A percentile compares a stretch with the other conserved stretches of the same genome.
Evolutionary conservation across 768 basidiomycete species (phyloP).

Genomic region (Leccinum boreale): DNA sequence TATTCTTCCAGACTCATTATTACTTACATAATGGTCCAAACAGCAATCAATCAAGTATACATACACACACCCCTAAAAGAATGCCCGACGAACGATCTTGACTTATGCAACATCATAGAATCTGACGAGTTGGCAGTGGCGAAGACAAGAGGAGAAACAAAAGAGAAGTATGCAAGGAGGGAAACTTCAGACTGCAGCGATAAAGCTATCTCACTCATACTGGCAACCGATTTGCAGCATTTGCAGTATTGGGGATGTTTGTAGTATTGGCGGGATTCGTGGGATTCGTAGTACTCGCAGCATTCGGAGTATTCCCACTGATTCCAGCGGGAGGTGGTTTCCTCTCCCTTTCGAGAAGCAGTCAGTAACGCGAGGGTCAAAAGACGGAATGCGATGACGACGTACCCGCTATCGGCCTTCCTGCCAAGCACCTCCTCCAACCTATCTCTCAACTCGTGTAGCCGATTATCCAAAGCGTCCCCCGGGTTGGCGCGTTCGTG

Average conservation of each 20-base stretch:
- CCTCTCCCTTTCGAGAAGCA: neutral
- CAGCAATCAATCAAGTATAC: neutral
- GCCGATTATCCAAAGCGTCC: conserved; percentile 4
- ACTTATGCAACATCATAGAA: neutral
- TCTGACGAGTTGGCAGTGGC: neutral
- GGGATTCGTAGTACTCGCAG: no score
- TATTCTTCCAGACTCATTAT: neutral
- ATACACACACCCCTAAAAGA: neutral
- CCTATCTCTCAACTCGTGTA: conserved; percentile 16
- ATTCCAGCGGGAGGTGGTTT: neutral
- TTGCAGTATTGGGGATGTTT: neutral
- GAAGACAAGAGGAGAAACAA: neutral
- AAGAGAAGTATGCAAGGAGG: neutral
- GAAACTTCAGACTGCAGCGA: neutral
- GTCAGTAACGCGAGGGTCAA: neutral
- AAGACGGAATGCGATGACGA: neutral
- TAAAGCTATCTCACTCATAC: neutral
- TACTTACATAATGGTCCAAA: neutral
- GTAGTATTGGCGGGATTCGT: neutral
- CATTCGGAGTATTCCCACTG: neutral
- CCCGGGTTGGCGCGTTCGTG: conserved; percentile 23
- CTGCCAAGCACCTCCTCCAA: conserved; percentile 28
- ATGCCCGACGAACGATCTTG: neutral
- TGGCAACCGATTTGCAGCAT: neutral
- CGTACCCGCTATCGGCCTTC: conserved; percentile 25